Evolutionary conservation across 1,284 basidiomycete genomes (phyloP).

Genomic region (Trichosporon sp.): DNA sequence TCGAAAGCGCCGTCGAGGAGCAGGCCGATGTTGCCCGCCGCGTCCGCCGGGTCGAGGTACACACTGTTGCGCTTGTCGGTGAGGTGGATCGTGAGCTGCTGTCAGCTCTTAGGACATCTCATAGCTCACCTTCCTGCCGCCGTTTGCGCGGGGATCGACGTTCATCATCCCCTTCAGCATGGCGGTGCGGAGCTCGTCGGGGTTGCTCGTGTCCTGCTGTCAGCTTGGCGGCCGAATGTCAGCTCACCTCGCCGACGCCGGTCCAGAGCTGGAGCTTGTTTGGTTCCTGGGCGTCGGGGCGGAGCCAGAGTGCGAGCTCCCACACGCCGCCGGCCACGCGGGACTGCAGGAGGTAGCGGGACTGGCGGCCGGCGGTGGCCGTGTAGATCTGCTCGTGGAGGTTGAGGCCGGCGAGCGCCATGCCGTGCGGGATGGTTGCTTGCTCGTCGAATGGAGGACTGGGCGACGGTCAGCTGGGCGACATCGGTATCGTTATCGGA

Average conservation of each 20-base stretch:
- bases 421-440: background rate
- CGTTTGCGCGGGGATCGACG: conserved; percentile 6
- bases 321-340: background rate
- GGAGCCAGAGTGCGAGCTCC: conserved; percentile 14
- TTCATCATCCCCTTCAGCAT: conserved; percentile 15
- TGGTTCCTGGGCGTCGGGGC: background rate
- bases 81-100: conserved; percentile 14
- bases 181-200: conserved; percentile 10
- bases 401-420: conserved; percentile 10
- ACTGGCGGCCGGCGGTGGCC: background rate
- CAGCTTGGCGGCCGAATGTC: background rate
- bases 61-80: background rate
- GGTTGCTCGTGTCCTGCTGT: conserved; percentile 10
- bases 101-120: background rate
- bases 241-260: background rate
- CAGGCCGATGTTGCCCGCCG: background rate
- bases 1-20: conserved; percentile 10
- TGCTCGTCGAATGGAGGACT: background rate
- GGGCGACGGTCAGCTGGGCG: background rate
- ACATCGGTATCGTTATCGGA: background rate
- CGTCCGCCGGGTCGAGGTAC: conserved; percentile 2
- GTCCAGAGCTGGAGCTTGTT: background rate
- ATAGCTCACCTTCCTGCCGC: conserved; percentile 13
- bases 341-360: conserved; percentile 16
- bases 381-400: conserved; percentile 20